Conservation (phyloP, 2,329 filamentous ascomycete genomes). For the Ceratocystis smalleyi region DNA sequence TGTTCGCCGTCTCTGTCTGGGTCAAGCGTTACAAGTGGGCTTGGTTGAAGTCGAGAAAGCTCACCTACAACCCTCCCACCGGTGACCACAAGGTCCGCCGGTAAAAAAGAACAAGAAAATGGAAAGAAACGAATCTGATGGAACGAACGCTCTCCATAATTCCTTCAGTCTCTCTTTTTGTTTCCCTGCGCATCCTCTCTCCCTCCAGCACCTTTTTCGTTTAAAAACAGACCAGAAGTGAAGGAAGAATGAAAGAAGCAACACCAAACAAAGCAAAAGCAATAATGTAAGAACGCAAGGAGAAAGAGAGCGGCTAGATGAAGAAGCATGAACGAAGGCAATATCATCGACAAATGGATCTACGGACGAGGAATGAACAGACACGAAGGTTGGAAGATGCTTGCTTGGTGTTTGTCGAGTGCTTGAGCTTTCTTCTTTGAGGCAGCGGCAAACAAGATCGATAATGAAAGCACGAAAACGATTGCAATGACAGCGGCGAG, state of each 20-base stretch:
- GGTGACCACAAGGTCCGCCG: constrained; percentile 33
- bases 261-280: background rate
- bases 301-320: background rate
- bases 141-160: background rate
- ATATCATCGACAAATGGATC: background rate
- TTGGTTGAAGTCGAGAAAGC: constrained; percentile 86
- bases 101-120: constrained; percentile 25
- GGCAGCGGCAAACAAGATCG: background rate
- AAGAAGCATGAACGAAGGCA: background rate
- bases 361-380: too few relatives aligned
- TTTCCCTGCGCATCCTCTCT: background rate
- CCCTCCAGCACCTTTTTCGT: constrained; percentile 18
- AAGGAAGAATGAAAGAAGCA: background rate
- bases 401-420: too few relatives aligned
- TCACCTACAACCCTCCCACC: constrained; percentile 68
- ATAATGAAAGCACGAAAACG: too few relatives aligned
- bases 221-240: background rate
- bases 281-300: background rate
- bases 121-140: background rate
- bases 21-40: constrained; percentile 99
- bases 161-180: background rate
- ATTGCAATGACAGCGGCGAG: background rate
- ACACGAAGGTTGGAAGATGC: too few relatives aligned
- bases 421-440: background rate
- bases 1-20: constrained; percentile 85